Conservation (phyloP, 2,329 filamentous ascomycete species). For the Ceratocystis papillata region DNA sequence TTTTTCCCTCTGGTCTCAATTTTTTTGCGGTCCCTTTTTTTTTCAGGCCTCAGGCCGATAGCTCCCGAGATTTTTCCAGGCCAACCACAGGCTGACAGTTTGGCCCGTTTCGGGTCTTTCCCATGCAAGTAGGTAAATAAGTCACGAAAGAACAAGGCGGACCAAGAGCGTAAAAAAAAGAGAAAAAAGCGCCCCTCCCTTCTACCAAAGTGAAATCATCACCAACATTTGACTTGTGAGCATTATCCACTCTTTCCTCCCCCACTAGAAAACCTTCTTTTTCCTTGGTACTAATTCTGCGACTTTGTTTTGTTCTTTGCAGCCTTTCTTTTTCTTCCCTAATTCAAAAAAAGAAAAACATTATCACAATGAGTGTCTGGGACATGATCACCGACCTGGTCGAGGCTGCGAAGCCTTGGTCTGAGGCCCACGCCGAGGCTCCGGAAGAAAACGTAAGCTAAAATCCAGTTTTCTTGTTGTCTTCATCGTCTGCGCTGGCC, state of each 20-base stretch:
- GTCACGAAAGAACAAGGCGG: not conserved
- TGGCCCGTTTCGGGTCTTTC: constrained; percentile 7
- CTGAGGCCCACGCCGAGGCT: constrained; percentile 54
- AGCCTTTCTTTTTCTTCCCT: constrained; percentile 18
- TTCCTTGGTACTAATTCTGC: constrained; percentile 3
- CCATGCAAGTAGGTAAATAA: not conserved
- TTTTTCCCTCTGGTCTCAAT: not conserved
- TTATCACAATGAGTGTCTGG: constrained; percentile 54
- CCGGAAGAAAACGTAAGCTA: constrained; percentile 48
- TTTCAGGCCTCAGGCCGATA: constrained; percentile 20
- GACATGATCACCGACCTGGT: constrained; percentile 53
- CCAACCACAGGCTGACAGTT: constrained; percentile 21
- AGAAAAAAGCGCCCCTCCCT: constrained; percentile 21
- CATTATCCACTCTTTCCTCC: not conserved
- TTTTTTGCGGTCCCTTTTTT: constrained; percentile 14
- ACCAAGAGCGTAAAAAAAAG: not conserved
- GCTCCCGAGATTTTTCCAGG: constrained; percentile 24
- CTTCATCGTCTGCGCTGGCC: not conserved
- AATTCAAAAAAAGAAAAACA: constrained; percentile 11
- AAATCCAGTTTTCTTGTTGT: too few species aligned
- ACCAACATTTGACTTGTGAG: constrained; percentile 17
- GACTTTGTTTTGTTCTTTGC: not conserved
- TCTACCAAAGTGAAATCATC: constrained; percentile 15
- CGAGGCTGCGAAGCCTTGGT: constrained; percentile 55
- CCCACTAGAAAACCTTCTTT: constrained; percentile 8